phyloP scores from a whole-genome alignment of 257 asterid species.

The Catharanthus roseus region DNA sequence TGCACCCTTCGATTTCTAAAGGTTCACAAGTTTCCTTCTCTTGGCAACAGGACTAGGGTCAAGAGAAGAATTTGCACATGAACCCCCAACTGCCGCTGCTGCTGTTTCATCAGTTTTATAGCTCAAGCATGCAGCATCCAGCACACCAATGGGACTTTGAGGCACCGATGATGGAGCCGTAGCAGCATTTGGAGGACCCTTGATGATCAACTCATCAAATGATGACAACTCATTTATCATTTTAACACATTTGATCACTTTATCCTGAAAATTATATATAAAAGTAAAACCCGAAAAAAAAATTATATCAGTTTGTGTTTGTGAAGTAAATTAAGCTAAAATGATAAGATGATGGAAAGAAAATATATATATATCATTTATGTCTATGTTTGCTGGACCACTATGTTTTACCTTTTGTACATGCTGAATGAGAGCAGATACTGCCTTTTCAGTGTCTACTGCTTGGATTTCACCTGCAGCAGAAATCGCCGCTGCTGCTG shows the following conservation, averaged over 20 bases:
- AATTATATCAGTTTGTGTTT: not conserved
- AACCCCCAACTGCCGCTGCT: slow-evolving; percentile 26
- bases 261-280: slow-evolving; percentile 25
- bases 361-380: slow-evolving; percentile 5
- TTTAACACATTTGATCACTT: slow-evolving; percentile 28
- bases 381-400: slow-evolving; percentile 21
- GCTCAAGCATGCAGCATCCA: slow-evolving; percentile 43
- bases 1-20: not conserved
- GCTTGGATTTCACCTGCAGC: slow-evolving; percentile 30
- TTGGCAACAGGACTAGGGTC: slow-evolving; percentile 27
- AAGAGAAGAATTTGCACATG: slow-evolving; percentile 28
- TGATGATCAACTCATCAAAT: slow-evolving; percentile 8
- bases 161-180: slow-evolving; percentile 26
- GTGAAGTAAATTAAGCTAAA: slow-evolving; percentile 9
- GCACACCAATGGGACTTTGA: slow-evolving; percentile 36
- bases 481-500: slow-evolving; percentile 43
- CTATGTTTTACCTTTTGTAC: slow-evolving; percentile 31
- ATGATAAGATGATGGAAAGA: slow-evolving; percentile 8
- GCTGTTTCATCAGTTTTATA: slow-evolving; percentile 32
- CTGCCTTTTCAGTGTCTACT: slow-evolving; percentile 26
- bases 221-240: slow-evolving; percentile 22
- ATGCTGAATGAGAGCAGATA: slow-evolving; percentile 23
- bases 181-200: slow-evolving; percentile 18
- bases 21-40: slow-evolving; percentile 31
- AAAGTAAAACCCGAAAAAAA: not conserved